Percentiles rank a stretch among this genome's conserved stretches.
These are phyloP conservation scores for Coemansia sp. DNA, from an alignment of 192 early-diverging fungal species.

Conservation along the genomic window DNA sequence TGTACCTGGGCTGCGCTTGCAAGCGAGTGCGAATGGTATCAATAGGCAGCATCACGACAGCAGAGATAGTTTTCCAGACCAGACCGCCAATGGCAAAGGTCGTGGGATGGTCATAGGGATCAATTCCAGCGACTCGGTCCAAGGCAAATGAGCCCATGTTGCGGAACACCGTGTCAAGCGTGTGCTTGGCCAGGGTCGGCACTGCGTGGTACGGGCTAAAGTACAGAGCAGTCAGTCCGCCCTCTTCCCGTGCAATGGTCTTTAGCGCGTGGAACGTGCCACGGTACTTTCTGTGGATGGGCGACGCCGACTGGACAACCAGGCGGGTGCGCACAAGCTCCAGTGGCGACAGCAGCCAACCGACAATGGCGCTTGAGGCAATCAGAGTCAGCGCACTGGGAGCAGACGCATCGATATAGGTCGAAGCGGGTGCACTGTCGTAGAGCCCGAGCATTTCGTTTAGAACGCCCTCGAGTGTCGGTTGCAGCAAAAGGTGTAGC, in stretches of 20 bases:
- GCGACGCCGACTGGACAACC: slow-evolving; percentile 77
- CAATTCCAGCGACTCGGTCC: slow-evolving; percentile 59
- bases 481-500: slow-evolving; percentile 71
- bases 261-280: slow-evolving; percentile 74
- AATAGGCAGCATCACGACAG: slow-evolving; percentile 75
- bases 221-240: slow-evolving; percentile 66
- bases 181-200: slow-evolving; percentile 78
- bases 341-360: slow-evolving; percentile 81
- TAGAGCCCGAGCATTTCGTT: slow-evolving; percentile 92
- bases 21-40: slow-evolving; percentile 84
- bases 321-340: slow-evolving; percentile 87
- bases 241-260: slow-evolving; percentile 77
- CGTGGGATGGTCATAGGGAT: slow-evolving; percentile 60
- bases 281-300: slow-evolving; percentile 74
- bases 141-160: slow-evolving; percentile 65
- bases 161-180: slow-evolving; percentile 69
- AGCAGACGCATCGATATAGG: slow-evolving; percentile 65
- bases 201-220: slow-evolving; percentile 62
- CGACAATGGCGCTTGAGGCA: slow-evolving; percentile 69
- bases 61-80: slow-evolving; percentile 66
- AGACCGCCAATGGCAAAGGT: slow-evolving; percentile 62
- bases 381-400: slow-evolving; percentile 66
- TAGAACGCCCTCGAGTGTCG: slow-evolving; percentile 77
- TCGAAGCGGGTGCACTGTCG: slow-evolving; percentile 64
- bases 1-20: slow-evolving; percentile 72